Conservation (phyloP, 2,329 filamentous ascomycete genomes). For the Chaetomium olivaceum region DNA sequence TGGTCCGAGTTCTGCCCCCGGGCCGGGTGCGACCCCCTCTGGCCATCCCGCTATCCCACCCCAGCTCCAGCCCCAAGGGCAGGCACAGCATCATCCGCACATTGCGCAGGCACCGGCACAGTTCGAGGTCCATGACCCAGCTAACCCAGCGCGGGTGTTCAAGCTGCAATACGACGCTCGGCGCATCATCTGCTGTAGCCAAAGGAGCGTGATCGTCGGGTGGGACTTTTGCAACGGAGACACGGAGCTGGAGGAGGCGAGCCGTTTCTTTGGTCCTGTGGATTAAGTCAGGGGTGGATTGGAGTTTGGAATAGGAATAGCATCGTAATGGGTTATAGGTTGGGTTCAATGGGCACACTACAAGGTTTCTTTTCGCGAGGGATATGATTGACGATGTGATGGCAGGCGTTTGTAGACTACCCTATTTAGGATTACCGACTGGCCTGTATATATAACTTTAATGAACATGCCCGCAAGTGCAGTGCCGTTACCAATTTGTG, state of each 20-base stretch:
- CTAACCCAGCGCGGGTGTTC: slow-evolving; percentile 70
- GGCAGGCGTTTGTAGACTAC: neutral
- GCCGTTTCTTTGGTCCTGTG: slow-evolving; percentile 71
- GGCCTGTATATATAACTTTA: slow-evolving; percentile 15
- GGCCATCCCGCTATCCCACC: neutral
- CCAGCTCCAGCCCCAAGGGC: slow-evolving; percentile 13
- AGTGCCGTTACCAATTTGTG: neutral
- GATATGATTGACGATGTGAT: slow-evolving; percentile 13
- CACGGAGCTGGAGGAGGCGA: slow-evolving; percentile 72
- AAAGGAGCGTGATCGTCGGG: slow-evolving; percentile 87
- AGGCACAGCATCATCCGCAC: slow-evolving; percentile 28
- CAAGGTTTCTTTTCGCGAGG: neutral
- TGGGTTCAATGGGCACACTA: neutral
- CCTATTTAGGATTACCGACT: neutral
- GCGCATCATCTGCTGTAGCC: slow-evolving; percentile 90
- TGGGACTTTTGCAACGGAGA: slow-evolving; percentile 97
- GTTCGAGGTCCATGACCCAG: slow-evolving; percentile 45
- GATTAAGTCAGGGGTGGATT: slow-evolving; percentile 42
- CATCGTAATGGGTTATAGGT: neutral
- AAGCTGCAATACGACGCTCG: slow-evolving; percentile 95
- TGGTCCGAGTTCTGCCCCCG: neutral
- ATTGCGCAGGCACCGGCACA: slow-evolving; percentile 21
- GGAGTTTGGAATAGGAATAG: neutral
- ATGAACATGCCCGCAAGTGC: slow-evolving; percentile 2
- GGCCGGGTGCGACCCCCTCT: neutral